Base-by-base conservation (phyloP, 2,329 filamentous ascomycete genomes). In the Cercospora janseana region DNA sequence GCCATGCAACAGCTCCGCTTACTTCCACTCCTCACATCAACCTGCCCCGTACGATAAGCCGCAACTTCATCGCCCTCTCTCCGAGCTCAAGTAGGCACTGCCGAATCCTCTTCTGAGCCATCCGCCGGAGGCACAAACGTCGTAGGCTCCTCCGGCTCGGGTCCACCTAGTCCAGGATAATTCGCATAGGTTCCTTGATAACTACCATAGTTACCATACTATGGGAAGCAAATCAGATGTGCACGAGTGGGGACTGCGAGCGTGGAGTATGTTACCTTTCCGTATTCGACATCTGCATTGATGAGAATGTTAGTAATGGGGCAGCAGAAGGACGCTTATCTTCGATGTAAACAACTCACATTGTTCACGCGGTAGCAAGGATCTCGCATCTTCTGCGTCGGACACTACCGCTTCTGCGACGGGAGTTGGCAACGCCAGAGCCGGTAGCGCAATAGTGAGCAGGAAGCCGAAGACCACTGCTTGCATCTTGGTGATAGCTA, bases 91-190 rank as follows among this genome's bases (percentile, higher is more conserved):
- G n/a, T n/a, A n/a, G n/a, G n/a, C n/a, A n/a, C n/a, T n/a, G n/a
- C n/a, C n/a, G n/a, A n/a, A n/a, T n/a, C n/a, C n/a, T n/a, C n/a
- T n/a, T n/a, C n/a, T n/a, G n/a, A n/a, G n/a, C n/a, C n/a, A n/a
- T n/a, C n/a, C n/a, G n/a, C n/a, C n/a, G n/a, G n/a, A n/a, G n/a
- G n/a, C n/a, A n/a, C n/a, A n/a, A n/a, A n/a, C n/a, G n/a, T n/a
- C n/a, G n/a, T n/a, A n/a, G n/a, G n/a, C n/a, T n/a, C n/a, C n/a
- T n/a, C n/a, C n/a, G n/a, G n/a, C n/a, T n/a, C n/a, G n/a, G n/a
- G n/a, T n/a, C n/a, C n/a, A n/a, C 34, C 34, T 21, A 38, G 13
- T 18, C 34, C 34, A 21, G 34, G 34, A 38, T 38, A 38, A n/a
- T 38, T 38, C n/a, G 16, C 18, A 13, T 38, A 38, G n/a, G 34